Conservation (phyloP, 2,329 filamentous ascomycete genomes). For the Aspergillus neotritici region DNA sequence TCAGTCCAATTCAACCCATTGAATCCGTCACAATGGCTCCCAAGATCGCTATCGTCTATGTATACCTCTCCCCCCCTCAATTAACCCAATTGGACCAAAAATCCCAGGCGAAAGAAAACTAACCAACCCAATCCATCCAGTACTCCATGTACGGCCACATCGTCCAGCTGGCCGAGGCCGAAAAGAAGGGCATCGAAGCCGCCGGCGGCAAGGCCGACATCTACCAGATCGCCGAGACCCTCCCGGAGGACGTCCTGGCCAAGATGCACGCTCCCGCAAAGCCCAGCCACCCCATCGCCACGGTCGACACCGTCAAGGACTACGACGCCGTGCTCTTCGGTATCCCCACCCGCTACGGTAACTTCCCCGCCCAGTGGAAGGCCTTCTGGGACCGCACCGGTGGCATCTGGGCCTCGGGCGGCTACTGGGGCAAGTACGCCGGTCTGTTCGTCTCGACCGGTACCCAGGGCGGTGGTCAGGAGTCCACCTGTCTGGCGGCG, state of each 20-base stretch:
- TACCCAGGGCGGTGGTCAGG: conserved; percentile 82
- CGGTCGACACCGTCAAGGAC: conserved; percentile 56
- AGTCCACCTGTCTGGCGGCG: conserved; percentile 72
- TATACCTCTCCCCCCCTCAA: conserved; percentile 44
- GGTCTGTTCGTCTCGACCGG: conserved; percentile 89
- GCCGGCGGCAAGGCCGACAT: conserved; percentile 77
- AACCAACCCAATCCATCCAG: conserved; percentile 40
- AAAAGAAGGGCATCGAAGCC: conserved; percentile 82
- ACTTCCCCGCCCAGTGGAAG: conserved; percentile 97
- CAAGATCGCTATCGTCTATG: conserved; percentile 86
- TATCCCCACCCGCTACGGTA: conserved; percentile 93
- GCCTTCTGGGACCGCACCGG: conserved; percentile 79
- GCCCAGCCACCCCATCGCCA: conserved; percentile 59
- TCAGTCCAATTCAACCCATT: background rate
- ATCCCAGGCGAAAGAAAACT: background rate
- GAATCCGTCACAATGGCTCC: conserved; percentile 64
- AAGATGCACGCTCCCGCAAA: conserved; percentile 92
- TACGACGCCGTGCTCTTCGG: conserved; percentile 92
- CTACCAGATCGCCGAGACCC: conserved; percentile 84
- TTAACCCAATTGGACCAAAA: background rate
- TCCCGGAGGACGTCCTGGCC: conserved; percentile 69
- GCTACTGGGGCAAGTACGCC: conserved; percentile 79
- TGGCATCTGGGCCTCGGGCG: conserved; percentile 71
- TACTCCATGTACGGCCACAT: conserved; percentile 96
- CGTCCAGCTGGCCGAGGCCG: conserved; percentile 73